Evolutionary conservation across 1,284 basidiomycete genomes (phyloP).

Genomic region (Trichosporon faecale): DNA sequence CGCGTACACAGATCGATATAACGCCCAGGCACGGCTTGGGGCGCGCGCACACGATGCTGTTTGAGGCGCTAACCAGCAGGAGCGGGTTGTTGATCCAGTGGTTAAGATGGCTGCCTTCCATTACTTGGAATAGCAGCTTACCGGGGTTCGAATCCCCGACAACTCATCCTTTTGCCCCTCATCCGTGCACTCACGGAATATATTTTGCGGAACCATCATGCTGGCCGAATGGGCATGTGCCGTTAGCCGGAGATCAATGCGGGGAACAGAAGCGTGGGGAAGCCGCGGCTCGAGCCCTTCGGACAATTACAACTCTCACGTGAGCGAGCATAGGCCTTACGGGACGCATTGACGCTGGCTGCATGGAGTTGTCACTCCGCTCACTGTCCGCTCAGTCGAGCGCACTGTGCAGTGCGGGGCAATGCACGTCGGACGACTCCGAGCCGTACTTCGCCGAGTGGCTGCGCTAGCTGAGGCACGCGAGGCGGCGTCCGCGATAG

Average conservation of each 20-base stretch:
- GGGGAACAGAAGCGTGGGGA: neutral
- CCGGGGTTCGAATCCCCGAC: conserved; percentile 11
- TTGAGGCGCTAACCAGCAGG: neutral
- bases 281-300: neutral
- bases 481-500: neutral
- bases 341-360: neutral
- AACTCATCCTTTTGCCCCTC: neutral
- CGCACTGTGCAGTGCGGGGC: neutral
- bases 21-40: neutral
- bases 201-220: neutral
- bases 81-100: conserved; percentile 9
- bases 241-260: too few relatives aligned
- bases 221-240: neutral
- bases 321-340: neutral
- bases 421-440: neutral
- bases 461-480: neutral
- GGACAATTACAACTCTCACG: neutral
- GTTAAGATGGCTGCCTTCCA: conserved; percentile 12
- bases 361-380: neutral
- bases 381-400: neutral
- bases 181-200: too few relatives aligned
- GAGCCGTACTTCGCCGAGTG: neutral
- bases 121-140: conserved; percentile 1
- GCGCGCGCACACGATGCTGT: neutral
- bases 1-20: neutral